These are phyloP conservation scores for Thuja plicata DNA, from an alignment of 83 land plant genomes.

Conservation along the genomic window DNA sequence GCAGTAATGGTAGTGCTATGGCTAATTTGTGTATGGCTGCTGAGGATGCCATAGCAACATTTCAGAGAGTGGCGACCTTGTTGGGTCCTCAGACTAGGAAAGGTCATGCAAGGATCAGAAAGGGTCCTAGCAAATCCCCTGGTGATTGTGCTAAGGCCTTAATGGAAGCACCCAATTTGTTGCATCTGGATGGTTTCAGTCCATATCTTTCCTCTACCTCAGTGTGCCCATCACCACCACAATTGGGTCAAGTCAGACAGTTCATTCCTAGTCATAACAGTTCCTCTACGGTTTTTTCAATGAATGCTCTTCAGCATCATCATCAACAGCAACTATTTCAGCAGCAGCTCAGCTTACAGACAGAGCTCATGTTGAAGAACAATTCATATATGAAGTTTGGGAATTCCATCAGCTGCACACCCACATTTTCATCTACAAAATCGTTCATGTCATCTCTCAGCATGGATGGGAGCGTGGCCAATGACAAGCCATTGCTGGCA, in stretches of 20 bases:
- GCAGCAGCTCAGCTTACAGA: conserved; percentile 46
- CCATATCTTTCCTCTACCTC: conserved; percentile 15
- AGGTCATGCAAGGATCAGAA: conserved; percentile 73
- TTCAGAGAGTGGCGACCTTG: conserved; percentile 71
- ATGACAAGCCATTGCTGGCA: conserved; percentile 43
- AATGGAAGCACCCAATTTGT: conserved; percentile 14
- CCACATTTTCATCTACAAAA: conserved; percentile 60
- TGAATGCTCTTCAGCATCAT: background rate
- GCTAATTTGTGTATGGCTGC: conserved; percentile 39
- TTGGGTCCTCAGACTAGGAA: conserved; percentile 29
- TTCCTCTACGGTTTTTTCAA: conserved; percentile 16
- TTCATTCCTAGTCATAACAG: conserved; percentile 19
- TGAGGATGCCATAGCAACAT: conserved; percentile 64
- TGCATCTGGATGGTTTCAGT: background rate
- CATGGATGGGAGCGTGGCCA: conserved; percentile 57
- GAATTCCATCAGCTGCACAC: conserved; percentile 51
- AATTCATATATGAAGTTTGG: conserved; percentile 57
- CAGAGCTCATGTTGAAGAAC: conserved; percentile 38
- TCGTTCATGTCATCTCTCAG: conserved; percentile 67
- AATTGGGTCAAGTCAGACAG: conserved; percentile 18
- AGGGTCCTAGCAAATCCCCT: conserved; percentile 22
- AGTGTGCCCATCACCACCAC: conserved; percentile 4
- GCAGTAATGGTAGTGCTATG: background rate
- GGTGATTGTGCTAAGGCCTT: conserved; percentile 19
- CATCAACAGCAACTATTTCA: conserved; percentile 34